Evolutionary conservation across 495 filamentous ascomycete genomes (phyloP).

Genomic region (Poronia punctata): DNA sequence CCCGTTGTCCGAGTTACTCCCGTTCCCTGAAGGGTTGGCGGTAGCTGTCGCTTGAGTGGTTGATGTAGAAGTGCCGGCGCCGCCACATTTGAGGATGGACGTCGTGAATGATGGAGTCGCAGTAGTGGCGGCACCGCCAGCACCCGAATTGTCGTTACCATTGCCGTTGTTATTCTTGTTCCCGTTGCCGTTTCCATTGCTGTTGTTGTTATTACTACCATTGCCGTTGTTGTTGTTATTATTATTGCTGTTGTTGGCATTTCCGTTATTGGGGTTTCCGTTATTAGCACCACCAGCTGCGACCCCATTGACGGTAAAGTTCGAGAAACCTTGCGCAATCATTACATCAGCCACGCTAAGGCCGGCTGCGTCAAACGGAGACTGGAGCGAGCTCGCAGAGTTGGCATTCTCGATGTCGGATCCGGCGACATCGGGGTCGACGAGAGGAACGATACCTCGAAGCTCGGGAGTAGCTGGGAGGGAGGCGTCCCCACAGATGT

Average conservation of each 20-base stretch:
- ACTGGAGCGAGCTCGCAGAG: conserved; percentile 38
- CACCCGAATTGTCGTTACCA: conserved; percentile 15
- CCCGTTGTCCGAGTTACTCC: conserved; percentile 40
- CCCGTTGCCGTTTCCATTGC: not conserved
- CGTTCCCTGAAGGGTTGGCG: conserved; percentile 29
- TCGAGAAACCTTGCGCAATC: conserved; percentile 45
- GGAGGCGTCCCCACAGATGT: conserved; percentile 48
- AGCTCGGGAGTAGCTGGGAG: conserved; percentile 51
- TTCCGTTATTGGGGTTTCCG: conserved; percentile 2
- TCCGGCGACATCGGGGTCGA: conserved; percentile 50
- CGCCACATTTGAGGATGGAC: not conserved
- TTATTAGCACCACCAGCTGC: conserved; percentile 12
- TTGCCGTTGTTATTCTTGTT: conserved; percentile 9
- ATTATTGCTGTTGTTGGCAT: not conserved
- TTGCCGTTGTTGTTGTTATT: conserved; percentile 6
- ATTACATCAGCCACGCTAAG: conserved; percentile 51
- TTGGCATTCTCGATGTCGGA: conserved; percentile 48
- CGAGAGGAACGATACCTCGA: conserved; percentile 52
- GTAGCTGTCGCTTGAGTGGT: conserved; percentile 18
- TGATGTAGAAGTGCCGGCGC: conserved; percentile 10
- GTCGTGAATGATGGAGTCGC: not conserved
- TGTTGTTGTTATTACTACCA: not conserved
- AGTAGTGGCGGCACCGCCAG: conserved; percentile 9
- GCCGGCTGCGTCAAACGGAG: conserved; percentile 46
- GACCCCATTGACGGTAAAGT: conserved; percentile 43